A percentile compares a stretch with the other conserved stretches of the same genome.
Conservation (phyloP, 2,329 filamentous ascomycete genomes). For the Tolypocladium inflatum region DNA sequence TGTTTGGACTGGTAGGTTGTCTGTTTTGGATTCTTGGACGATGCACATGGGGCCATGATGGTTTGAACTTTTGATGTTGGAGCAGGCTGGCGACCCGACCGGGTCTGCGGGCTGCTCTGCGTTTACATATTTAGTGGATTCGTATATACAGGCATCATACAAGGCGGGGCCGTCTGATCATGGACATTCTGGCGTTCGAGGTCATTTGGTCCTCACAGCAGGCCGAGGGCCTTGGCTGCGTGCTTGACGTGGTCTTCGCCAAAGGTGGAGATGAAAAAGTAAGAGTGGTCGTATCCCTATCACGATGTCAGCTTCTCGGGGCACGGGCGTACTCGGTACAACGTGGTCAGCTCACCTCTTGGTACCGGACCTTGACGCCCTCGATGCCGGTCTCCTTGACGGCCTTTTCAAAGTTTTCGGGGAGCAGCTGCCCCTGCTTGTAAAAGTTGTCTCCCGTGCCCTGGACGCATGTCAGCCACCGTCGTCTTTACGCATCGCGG, state of each 20-base stretch:
- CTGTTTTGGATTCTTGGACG: neutral
- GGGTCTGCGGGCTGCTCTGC: neutral
- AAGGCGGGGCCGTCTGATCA: neutral
- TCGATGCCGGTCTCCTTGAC: constrained; percentile 65
- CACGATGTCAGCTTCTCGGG: neutral
- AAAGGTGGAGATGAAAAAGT: constrained; percentile 92
- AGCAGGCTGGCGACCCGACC: neutral
- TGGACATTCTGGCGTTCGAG: neutral
- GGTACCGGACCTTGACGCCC: constrained; percentile 72
- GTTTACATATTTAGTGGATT: neutral
- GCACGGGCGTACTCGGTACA: neutral
- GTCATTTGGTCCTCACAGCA: constrained; percentile 12
- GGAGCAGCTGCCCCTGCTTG: constrained; percentile 83
- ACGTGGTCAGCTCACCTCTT: constrained; percentile 43
- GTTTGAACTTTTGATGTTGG: neutral
- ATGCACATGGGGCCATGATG: neutral
- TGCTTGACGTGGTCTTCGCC: constrained; percentile 84
- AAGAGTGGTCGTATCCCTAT: constrained; percentile 89
- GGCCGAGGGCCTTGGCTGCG: constrained; percentile 70
- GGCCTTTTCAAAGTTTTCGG: constrained; percentile 81
- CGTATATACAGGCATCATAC: neutral
- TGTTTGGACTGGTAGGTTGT: neutral
- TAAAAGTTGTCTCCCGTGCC: constrained; percentile 96
- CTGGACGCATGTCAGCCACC: constrained; percentile 24
- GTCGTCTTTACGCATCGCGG: neutral